phyloP scores from a whole-genome alignment of 257 asterid species.

The Nicotiana noctiflora region DNA sequence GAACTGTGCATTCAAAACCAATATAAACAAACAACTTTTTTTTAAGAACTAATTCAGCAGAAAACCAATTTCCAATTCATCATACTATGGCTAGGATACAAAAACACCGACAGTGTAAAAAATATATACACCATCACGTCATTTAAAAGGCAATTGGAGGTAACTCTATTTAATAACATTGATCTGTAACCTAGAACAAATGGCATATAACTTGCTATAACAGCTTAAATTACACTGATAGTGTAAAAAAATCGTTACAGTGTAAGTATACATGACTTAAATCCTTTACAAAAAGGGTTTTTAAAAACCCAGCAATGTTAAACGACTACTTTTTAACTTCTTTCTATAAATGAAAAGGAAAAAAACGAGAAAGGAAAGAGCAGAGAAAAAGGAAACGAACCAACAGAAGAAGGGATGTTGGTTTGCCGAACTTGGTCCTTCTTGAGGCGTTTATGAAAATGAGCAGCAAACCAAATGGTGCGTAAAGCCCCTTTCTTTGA shows the following conservation, averaged over 20 bases:
- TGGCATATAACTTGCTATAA: no score
- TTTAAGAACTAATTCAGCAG: not conserved
- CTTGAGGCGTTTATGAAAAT: slow-evolving; percentile 54
- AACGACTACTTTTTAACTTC: slow-evolving; percentile 1
- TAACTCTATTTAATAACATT: no score
- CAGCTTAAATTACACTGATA: no score
- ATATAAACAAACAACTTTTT: not conserved
- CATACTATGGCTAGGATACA: not conserved
- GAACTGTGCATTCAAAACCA: not conserved
- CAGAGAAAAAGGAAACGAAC: slow-evolving; percentile 28
- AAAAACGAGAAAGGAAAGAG: not conserved
- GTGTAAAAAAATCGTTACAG: no score
- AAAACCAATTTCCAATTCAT: not conserved
- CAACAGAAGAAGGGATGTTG: slow-evolving; percentile 66
- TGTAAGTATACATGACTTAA: no score
- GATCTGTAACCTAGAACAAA: no score
- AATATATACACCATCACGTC: no score
- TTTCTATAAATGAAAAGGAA: not conserved
- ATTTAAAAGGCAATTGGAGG: no score
- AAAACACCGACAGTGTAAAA: no score
- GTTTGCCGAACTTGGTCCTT: slow-evolving; percentile 54
- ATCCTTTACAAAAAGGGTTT: no score
- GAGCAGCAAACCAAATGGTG: slow-evolving; percentile 91
- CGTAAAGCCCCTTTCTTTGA: slow-evolving; percentile 76
- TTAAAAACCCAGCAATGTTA: no score